These are phyloP conservation scores for Trichoderma erinaceum DNA, from an alignment of 495 filamentous ascomycete genomes.

Conservation along the genomic window DNA sequence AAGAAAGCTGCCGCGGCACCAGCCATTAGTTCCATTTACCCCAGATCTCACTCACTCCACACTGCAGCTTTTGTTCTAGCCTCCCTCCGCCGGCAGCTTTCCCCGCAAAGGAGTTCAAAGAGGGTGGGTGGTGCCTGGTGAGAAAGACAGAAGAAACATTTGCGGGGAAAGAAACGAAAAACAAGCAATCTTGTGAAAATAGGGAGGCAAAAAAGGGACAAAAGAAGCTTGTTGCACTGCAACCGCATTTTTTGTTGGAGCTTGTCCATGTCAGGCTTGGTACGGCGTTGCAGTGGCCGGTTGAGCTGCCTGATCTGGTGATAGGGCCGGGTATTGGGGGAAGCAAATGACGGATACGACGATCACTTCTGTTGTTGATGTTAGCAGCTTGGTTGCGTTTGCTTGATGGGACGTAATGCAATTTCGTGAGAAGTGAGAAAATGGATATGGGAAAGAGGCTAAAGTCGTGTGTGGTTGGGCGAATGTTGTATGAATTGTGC, in stretches of 20 bases:
- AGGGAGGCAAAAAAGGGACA: background rate
- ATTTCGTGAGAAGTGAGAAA: background rate
- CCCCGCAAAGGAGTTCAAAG: background rate
- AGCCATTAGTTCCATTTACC: background rate
- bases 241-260: too few species aligned
- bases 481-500: background rate
- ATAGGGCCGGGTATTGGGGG: background rate
- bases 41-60: conserved; percentile 1
- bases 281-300: background rate
- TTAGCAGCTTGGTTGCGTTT: background rate
- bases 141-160: too few species aligned
- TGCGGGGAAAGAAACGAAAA: too few species aligned
- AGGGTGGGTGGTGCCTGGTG: too few species aligned
- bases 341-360: background rate
- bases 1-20: background rate
- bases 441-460: background rate
- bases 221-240: background rate
- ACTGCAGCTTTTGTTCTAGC: background rate
- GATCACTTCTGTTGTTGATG: background rate
- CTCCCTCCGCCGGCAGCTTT: background rate
- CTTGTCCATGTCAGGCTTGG: background rate
- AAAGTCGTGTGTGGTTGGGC: background rate
- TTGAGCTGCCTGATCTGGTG: conserved; percentile 3
- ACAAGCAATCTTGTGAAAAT: too few species aligned
- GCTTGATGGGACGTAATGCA: background rate